Evolutionary conservation across 441 rosid species (phyloP).

Genomic region (Erodium trifolium): DNA sequence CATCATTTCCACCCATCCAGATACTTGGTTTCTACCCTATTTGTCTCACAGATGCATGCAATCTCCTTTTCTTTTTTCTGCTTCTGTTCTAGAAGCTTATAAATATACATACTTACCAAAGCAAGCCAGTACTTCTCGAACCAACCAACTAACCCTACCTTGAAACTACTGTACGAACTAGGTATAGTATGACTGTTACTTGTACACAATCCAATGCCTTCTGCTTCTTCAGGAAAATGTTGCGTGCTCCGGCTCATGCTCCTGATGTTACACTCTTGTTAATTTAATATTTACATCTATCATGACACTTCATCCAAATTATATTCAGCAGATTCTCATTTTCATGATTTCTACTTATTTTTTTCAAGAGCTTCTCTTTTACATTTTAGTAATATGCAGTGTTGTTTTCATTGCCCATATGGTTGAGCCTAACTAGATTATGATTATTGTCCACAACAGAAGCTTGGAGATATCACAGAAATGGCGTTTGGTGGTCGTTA

Average conservation of each 20-base stretch:
- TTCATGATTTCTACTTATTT: background rate
- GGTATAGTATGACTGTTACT: background rate
- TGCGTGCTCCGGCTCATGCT: background rate
- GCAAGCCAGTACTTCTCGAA: background rate
- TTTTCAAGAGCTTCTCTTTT: background rate
- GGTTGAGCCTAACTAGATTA: background rate
- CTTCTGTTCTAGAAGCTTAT: background rate
- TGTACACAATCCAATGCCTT: background rate
- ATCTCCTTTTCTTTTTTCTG: too few species aligned
- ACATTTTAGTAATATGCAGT: background rate
- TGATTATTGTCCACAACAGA: conserved; percentile 14
- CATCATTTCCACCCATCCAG: too few species aligned
- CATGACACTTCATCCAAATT: background rate
- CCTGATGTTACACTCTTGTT: conserved; percentile 1
- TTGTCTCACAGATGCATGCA: too few species aligned
- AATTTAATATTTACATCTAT: background rate
- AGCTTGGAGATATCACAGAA: conserved; percentile 79
- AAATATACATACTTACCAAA: background rate
- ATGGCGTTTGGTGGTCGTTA: conserved; percentile 99
- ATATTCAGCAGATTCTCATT: background rate
- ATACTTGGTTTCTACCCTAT: too few species aligned
- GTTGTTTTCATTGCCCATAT: background rate
- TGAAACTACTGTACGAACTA: background rate
- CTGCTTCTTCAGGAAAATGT: background rate
- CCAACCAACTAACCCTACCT: background rate